Evolutionary conservation across 768 basidiomycete species (phyloP).

Genomic region (Termitomyces eurrhizus): DNA sequence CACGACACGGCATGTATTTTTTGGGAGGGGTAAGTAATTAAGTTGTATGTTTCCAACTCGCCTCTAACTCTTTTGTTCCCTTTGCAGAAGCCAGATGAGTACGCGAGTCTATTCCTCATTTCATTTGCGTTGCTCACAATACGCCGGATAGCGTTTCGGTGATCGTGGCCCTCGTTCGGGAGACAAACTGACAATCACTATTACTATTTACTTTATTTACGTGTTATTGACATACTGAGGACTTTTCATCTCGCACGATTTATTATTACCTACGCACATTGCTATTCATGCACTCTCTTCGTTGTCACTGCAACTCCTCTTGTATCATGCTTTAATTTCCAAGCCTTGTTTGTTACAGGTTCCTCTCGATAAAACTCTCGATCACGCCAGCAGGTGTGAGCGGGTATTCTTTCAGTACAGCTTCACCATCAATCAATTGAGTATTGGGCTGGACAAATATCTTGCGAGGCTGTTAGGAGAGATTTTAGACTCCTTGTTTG

Average conservation of each 20-base stretch:
- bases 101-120: conserved; percentile 24
- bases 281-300: background rate
- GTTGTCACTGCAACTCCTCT: conserved; percentile 7
- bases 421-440: conserved; percentile 59
- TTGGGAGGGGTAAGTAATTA: conserved; percentile 66
- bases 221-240: conserved; percentile 8
- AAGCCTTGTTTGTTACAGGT: conserved; percentile 28
- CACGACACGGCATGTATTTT: conserved; percentile 59
- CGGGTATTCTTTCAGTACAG: conserved; percentile 76
- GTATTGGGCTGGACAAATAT: conserved; percentile 86
- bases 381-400: conserved; percentile 71
- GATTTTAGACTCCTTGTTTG: background rate
- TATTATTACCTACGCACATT: conserved; percentile 6
- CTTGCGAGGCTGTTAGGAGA: conserved; percentile 66
- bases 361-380: conserved; percentile 77
- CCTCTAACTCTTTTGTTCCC: conserved; percentile 9
- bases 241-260: conserved; percentile 9
- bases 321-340: background rate
- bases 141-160: conserved; percentile 56
- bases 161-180: conserved; percentile 63
- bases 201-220: conserved; percentile 12
- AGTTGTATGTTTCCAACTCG: conserved; percentile 6
- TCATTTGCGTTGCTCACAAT: conserved; percentile 10
- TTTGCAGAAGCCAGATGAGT: conserved; percentile 79
- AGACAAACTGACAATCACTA: conserved; percentile 39